Evolutionary conservation across 2,329 filamentous ascomycete species (phyloP).

Genomic region (Macrophomina tecta): DNA sequence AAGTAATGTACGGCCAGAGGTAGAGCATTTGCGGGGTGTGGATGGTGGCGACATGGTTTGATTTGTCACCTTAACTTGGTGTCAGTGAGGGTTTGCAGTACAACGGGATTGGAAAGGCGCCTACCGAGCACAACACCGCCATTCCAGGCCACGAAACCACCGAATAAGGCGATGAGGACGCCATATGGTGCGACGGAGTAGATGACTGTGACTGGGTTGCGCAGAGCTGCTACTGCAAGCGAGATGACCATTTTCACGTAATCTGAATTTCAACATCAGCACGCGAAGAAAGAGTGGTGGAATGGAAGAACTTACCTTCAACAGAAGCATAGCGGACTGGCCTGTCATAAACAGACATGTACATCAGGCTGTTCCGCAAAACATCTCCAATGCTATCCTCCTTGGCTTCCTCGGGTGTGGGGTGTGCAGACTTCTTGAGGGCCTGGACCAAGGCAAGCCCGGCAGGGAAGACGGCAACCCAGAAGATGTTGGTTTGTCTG

Average conservation of each 20-base stretch:
- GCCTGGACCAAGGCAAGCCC: conserved; percentile 49
- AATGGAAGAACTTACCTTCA: conserved; percentile 17
- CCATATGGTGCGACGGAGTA: conserved; percentile 59
- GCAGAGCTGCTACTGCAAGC: conserved; percentile 63
- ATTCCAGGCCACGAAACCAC: conserved; percentile 81
- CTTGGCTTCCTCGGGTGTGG: conserved; percentile 14
- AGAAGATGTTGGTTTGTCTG: conserved; percentile 96
- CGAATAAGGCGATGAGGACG: conserved; percentile 70
- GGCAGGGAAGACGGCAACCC: conserved; percentile 81
- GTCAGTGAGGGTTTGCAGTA: conserved; percentile 7
- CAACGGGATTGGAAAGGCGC: background rate
- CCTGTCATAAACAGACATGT: conserved; percentile 30
- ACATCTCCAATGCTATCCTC: conserved; percentile 11
- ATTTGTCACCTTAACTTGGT: conserved; percentile 75
- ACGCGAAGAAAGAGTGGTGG: background rate
- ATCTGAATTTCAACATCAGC: conserved; percentile 36
- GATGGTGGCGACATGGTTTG: conserved; percentile 87
- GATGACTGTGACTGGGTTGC: conserved; percentile 49
- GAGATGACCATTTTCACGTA: conserved; percentile 64
- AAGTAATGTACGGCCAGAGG: conserved; percentile 86
- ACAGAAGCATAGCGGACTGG: conserved; percentile 29
- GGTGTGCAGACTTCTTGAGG: conserved; percentile 33
- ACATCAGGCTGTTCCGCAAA: conserved; percentile 19
- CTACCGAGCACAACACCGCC: conserved; percentile 86
- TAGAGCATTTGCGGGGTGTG: conserved; percentile 95